phyloP scores from a whole-genome alignment of 164 flowering plant species.

The Stephania cephalantha region DNA sequence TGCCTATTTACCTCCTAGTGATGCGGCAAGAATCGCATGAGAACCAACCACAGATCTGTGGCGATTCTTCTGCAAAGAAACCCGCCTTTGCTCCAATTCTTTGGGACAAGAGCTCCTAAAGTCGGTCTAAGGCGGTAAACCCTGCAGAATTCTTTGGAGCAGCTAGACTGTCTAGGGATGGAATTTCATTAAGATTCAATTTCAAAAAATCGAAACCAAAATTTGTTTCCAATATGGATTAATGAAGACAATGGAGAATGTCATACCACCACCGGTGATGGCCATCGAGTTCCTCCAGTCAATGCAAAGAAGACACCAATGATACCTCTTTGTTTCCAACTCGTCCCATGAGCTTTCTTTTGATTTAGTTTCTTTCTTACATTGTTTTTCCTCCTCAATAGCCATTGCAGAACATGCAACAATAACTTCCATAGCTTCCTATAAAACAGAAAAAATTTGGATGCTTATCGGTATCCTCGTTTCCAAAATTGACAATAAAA shows the following conservation, averaged over 20 bases:
- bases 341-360: constrained; percentile 69
- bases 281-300: constrained; percentile 98
- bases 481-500: too few species aligned
- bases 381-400: too few species aligned
- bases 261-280: constrained; percentile 89
- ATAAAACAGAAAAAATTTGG: too few species aligned
- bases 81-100: constrained; percentile 93
- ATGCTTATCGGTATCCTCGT: too few species aligned
- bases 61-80: constrained; percentile 96
- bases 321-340: constrained; percentile 97
- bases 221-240: not conserved
- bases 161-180: too few species aligned
- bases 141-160: too few species aligned
- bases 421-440: too few species aligned
- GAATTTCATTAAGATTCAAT: too few species aligned
- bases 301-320: constrained; percentile 98
- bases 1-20: constrained; percentile 80
- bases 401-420: too few species aligned
- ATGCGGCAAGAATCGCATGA: constrained; percentile 98
- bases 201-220: constrained; percentile 9
- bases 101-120: too few species aligned
- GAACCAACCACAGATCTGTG: constrained; percentile 98
- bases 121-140: too few species aligned
- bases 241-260: constrained; percentile 1
- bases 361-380: too few species aligned